phyloP scores from a whole-genome alignment of 2,329 filamentous ascomycete genomes.

The Alternaria consortialis region DNA sequence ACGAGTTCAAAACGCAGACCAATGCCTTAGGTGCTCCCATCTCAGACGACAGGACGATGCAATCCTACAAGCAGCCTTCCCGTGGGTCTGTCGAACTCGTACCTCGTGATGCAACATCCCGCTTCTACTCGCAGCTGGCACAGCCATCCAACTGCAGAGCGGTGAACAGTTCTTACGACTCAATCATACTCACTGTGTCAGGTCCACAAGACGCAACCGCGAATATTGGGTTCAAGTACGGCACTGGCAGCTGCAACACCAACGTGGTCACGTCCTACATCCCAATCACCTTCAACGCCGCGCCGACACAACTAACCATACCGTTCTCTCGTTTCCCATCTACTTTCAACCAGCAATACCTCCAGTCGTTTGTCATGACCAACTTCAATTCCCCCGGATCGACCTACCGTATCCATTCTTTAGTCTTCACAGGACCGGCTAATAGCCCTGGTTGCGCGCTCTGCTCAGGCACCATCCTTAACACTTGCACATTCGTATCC shows the following conservation, averaged over 20 bases:
- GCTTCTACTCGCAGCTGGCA: conserved; percentile 10
- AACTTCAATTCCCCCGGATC: conserved; percentile 8
- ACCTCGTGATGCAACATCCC: conserved; percentile 6
- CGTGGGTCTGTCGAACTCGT: conserved; percentile 12
- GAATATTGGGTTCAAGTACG: conserved; percentile 14
- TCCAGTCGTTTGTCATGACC: conserved; percentile 11
- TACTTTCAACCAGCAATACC: conserved; percentile 1
- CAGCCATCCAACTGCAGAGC: conserved; percentile 5
- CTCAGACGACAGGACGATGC: conserved; percentile 11
- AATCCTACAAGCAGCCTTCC: conserved; percentile 8
- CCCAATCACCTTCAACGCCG: conserved; percentile 10
- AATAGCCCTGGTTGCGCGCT: conserved; percentile 14
- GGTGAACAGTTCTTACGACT: conserved; percentile 11
- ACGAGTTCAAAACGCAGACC: conserved; percentile 11
- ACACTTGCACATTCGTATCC: conserved; percentile 12
- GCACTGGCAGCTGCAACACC: conserved; percentile 3
- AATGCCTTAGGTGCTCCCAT: conserved; percentile 12
- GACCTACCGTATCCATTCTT: conserved; percentile 8
- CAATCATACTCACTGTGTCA: conserved; percentile 8
- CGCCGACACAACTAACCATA: conserved; percentile 4
- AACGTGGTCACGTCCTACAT: conserved; percentile 15
- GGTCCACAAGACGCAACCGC: conserved; percentile 14
- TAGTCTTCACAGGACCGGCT: conserved; percentile 11
- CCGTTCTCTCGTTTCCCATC: conserved; percentile 12
- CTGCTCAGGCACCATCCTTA: conserved; percentile 15